Base-by-base conservation (phyloP, 345 rosid species). In the Citrus sp. region DNA sequence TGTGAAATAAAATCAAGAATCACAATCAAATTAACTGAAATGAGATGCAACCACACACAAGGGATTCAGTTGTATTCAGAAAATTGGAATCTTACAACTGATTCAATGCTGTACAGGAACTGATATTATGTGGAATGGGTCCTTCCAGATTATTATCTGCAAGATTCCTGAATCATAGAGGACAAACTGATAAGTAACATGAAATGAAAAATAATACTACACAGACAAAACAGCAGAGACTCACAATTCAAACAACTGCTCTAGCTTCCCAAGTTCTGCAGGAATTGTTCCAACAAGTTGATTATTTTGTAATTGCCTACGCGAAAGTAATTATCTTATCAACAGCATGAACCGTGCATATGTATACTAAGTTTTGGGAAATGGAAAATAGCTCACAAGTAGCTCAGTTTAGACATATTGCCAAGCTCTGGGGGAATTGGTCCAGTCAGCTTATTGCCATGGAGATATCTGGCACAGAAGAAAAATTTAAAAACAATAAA, bases 391-490 rank as follows among this genome's bases (percentile, higher is more conserved):
- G 59, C 96, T 86, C 80, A 97, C 99, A 97, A 81, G 77, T 97
- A 97, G 84, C 99, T 97, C 73, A 97, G 95, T 46, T 83, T 92
- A 34, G 99, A 92, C 98, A 97, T 97, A 69, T 97, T 93, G 61
- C 99, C 99, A 61, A 97, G 94, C 84, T 97, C 99, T 5, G 99
- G 86, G n/a, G 99, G 99, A 73, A 97, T 88, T 51, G 87, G 84
- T 54, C 98, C 98, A 42, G 90, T 92, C 13, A 97, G 93, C 79
- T 87, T 93, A 82, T 97, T 97, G 22, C 98, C 98, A 82, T 97
- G 97, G 38, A 97, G 97, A 73, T 97, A 94, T 80, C 99, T 96
- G 78, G 1, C 4, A 13, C 75, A 61, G 66, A 85, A 66, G 67
- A 30, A 54, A 68, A 4, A 54, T 42, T 1, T 9, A 37, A 19